These are phyloP conservation scores for Mrakia frigida DNA, from an alignment of 768 basidiomycete species.

Conservation along the genomic window DNA sequence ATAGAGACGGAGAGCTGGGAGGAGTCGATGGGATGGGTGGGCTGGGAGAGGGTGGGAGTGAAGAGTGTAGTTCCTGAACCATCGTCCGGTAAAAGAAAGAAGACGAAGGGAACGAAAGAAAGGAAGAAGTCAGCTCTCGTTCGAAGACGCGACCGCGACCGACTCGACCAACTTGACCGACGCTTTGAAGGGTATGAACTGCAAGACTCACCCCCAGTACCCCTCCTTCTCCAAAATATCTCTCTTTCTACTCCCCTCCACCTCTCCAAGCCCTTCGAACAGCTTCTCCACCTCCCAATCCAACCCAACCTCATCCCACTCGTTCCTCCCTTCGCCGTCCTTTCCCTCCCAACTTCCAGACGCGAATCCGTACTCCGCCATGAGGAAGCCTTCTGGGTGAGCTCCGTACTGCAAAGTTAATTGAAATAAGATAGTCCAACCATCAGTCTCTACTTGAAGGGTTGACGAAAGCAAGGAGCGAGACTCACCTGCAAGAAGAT, in stretches of 20 bases:
- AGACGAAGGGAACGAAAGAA: constrained; percentile 7
- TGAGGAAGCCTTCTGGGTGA: constrained; percentile 70
- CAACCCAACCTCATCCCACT: constrained; percentile 59
- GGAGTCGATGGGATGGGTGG: constrained; percentile 67
- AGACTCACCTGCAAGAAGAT: constrained; percentile 54
- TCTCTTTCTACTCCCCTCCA: constrained; percentile 51
- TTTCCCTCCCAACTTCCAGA: constrained; percentile 22
- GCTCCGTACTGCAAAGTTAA: constrained; percentile 77
- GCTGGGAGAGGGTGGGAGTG: constrained; percentile 58
- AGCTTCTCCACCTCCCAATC: constrained; percentile 53
- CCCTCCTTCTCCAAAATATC: constrained; percentile 56
- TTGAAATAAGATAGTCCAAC: no score
- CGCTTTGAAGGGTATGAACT: no score
- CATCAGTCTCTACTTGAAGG: no score
- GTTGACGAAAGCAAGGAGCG: no score
- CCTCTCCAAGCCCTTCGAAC: constrained; percentile 48
- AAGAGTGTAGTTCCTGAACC: constrained; percentile 69
- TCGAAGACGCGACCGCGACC: background rate
- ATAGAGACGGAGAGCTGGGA: constrained; percentile 38
- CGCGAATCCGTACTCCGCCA: constrained; percentile 85
- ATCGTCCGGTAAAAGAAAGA: background rate
- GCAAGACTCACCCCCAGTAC: constrained; percentile 78
- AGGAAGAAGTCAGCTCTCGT: background rate
- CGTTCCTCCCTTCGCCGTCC: constrained; percentile 32
- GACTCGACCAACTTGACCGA: background rate